Base-by-base conservation (phyloP, 225 moss, liverwort and hornwort species). In the Pseudisothecium myosuroides region DNA sequence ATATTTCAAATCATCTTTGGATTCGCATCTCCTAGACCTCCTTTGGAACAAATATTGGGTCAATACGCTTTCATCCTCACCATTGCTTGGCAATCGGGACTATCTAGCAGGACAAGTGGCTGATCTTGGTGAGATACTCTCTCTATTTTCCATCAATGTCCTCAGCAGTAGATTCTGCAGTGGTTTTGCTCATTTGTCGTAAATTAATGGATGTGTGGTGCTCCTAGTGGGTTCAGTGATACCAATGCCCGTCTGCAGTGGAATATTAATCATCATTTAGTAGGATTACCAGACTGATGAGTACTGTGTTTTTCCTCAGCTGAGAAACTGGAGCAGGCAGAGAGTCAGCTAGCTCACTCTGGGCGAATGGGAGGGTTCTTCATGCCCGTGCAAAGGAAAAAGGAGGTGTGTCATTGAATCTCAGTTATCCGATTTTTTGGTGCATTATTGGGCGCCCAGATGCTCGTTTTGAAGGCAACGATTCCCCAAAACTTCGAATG, bases 41-140 rank as follows among this genome's bases (percentile, higher is more conserved):
- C 96, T 97, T 45, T 97, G 97, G 97, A 98, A 98, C 92, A 98
- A 98, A 86, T 98, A 98, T 87, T 98, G 98, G 98, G 97, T 97
- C 89, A 97, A 98, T 84, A 98, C 98, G 37, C 94, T 98, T 78
- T 97, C 98, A 83, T 98, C 98, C 31, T 98, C 98, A 80, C 98
- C 98, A 32, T 96, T 98, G 69, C 95, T 98, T 69, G 98, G 95
- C 69, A 98, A 98, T 89, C 95, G 98, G 29, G 98, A 98, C 79
- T 98, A 98, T 87, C 95, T 97, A 66, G 97, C 98, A 58, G 98
- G 97, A 54, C 98, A 98, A 92, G 98, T 98, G 88, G 95, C 98
- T 86, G 98, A 98, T 91, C 95, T 98, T 88, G 98, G 98, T 97
- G 91, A 92, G 89, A 87, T 55, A 12, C 71, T 66, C 81, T 50